Evolutionary conservation across 2,329 filamentous ascomycete genomes (phyloP).

Genomic region (Blastomyces silverae): DNA sequence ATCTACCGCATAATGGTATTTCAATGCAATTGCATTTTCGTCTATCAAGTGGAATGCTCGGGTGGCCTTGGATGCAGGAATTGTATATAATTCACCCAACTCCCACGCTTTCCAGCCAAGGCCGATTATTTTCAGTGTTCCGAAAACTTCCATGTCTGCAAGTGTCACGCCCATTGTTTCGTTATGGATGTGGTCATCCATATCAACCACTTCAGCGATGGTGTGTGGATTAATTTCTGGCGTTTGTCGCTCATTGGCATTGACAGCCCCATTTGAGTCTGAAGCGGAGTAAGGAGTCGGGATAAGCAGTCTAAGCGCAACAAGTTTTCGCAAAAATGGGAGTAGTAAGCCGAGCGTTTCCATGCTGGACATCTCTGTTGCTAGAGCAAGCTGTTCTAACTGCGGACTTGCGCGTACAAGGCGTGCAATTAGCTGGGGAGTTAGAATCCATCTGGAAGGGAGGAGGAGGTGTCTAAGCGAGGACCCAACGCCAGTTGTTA

Average conservation of each 20-base stretch:
- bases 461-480: slow-evolving; percentile 53
- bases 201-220: slow-evolving; percentile 33
- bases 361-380: slow-evolving; percentile 40
- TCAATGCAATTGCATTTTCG: not conserved
- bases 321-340: slow-evolving; percentile 38
- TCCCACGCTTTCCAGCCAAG: slow-evolving; percentile 38
- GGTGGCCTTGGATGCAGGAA: slow-evolving; percentile 21
- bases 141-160: slow-evolving; percentile 31
- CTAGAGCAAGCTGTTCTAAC: slow-evolving; percentile 53
- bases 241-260: slow-evolving; percentile 1
- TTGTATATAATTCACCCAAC: slow-evolving; percentile 34
- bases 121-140: slow-evolving; percentile 32
- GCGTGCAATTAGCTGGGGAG: slow-evolving; percentile 43
- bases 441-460: slow-evolving; percentile 50
- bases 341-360: slow-evolving; percentile 36
- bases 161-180: slow-evolving; percentile 30
- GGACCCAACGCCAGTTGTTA: slow-evolving; percentile 47
- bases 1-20: not conserved
- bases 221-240: slow-evolving; percentile 16
- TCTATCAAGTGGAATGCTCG: not conserved
- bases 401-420: slow-evolving; percentile 51
- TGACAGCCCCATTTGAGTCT: not conserved
- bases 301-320: slow-evolving; percentile 38
- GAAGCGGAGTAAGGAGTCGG: slow-evolving; percentile 24
- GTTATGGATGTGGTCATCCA: slow-evolving; percentile 33